A percentile compares a stretch with the other conserved stretches of the same genome.
phyloP scores from a whole-genome alignment of 176 grass and related monocot species.

The Avena eriantha region DNA sequence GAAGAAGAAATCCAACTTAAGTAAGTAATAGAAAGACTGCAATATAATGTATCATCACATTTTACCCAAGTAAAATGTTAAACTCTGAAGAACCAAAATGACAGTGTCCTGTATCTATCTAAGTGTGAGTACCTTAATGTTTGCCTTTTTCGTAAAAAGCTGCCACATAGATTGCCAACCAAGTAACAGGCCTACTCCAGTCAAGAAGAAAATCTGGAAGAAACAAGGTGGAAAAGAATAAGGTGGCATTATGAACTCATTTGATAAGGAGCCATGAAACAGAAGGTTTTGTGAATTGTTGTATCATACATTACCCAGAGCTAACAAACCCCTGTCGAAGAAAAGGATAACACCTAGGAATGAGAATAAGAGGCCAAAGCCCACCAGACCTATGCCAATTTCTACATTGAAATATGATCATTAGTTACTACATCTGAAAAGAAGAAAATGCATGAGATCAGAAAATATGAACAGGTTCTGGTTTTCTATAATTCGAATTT shows the following conservation, averaged over 20 bases:
- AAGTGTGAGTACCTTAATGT: slow-evolving; percentile 73
- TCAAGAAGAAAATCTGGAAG: slow-evolving; percentile 65
- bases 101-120: slow-evolving; percentile 14
- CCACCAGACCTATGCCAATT: slow-evolving; percentile 88
- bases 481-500: slow-evolving; percentile 41
- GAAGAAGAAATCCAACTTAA: slow-evolving; percentile 17
- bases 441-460: slow-evolving; percentile 24
- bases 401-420: slow-evolving; percentile 62
- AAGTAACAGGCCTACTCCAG: slow-evolving; percentile 62
- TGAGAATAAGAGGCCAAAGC: slow-evolving; percentile 89
- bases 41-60: slow-evolving; percentile 28
- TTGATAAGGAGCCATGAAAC: slow-evolving; percentile 30
- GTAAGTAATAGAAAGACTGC: background rate
- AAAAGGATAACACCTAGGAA: slow-evolving; percentile 92
- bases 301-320: slow-evolving; percentile 96
- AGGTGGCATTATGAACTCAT: slow-evolving; percentile 23
- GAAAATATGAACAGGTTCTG: background rate
- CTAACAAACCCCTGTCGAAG: slow-evolving; percentile 96
- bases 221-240: slow-evolving; percentile 35
- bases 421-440: slow-evolving; percentile 29
- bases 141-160: slow-evolving; percentile 80
- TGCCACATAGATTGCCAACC: slow-evolving; percentile 83
- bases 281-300: slow-evolving; percentile 40
- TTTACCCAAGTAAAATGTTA: slow-evolving; percentile 18
- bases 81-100: background rate